A percentile compares a stretch with the other conserved stretches of the same genome.
Evolutionary conservation across 1,139 yeast genomes (phyloP).

Genomic region (Entelexis paramagnoliae): DNA sequence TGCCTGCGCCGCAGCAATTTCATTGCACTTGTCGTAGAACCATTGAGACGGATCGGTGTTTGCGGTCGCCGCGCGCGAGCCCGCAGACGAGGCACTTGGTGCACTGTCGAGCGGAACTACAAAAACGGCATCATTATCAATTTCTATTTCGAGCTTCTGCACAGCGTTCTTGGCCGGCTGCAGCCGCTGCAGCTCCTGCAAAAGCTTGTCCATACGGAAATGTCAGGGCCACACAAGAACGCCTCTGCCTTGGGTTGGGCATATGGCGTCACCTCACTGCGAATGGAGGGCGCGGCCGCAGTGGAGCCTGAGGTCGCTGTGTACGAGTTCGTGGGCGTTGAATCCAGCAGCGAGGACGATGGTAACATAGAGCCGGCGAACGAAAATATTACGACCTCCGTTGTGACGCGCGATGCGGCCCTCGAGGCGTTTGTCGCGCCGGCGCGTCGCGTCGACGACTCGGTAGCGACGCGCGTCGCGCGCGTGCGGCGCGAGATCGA

Average conservation of each 20-base stretch:
- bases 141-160: conserved; percentile 11
- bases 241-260: conserved; percentile 8
- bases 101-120: background rate
- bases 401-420: conserved; percentile 8
- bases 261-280: conserved; percentile 10
- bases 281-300: background rate
- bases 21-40: conserved; percentile 4
- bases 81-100: background rate
- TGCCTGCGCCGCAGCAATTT: conserved; percentile 5
- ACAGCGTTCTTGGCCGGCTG: background rate
- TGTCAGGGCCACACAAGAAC: no score
- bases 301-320: conserved; percentile 7
- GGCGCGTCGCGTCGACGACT: conserved; percentile 2
- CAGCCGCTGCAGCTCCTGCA: conserved; percentile 14
- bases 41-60: conserved; percentile 3
- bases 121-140: conserved; percentile 22
- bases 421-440: background rate
- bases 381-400: conserved; percentile 1
- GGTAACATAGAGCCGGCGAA: background rate
- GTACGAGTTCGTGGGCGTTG: conserved; percentile 7
- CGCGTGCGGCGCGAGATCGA: conserved; percentile 16
- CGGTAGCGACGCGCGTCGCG: background rate
- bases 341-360: background rate
- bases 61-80: no score
- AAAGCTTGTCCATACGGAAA: conserved; percentile 14